Conservation (phyloP, 2,329 filamentous ascomycete genomes). For the Hypoxylon sp. region DNA sequence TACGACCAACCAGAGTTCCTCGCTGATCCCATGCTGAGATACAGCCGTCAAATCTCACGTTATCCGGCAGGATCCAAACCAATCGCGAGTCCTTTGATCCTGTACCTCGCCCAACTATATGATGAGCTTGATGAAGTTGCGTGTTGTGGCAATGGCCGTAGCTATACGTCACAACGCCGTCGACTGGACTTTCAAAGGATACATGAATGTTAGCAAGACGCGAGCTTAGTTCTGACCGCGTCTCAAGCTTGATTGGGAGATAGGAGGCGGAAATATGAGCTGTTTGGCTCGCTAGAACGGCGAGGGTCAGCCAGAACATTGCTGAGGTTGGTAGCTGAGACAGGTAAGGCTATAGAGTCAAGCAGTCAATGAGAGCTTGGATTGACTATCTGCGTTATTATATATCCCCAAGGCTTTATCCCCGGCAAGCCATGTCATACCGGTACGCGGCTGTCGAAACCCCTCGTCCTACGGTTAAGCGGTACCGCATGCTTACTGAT, state of each 20-base stretch:
- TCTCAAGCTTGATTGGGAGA: slow-evolving; percentile 53
- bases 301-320: slow-evolving; percentile 37
- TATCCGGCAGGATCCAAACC: slow-evolving; percentile 53
- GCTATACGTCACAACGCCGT: slow-evolving; percentile 50
- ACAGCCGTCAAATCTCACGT: slow-evolving; percentile 53
- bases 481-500: slow-evolving; percentile 21
- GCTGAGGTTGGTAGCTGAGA: background rate
- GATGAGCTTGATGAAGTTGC: slow-evolving; percentile 44
- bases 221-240: slow-evolving; percentile 51
- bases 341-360: slow-evolving; percentile 1
- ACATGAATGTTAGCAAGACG: slow-evolving; percentile 54
- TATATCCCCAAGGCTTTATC: slow-evolving; percentile 22
- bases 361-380: slow-evolving; percentile 12
- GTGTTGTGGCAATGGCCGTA: slow-evolving; percentile 51
- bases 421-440: slow-evolving; percentile 7
- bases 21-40: slow-evolving; percentile 56
- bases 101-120: slow-evolving; percentile 44
- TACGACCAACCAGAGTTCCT: slow-evolving; percentile 53
- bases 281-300: slow-evolving; percentile 29
- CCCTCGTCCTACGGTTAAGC: background rate
- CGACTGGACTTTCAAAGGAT: slow-evolving; percentile 42
- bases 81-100: slow-evolving; percentile 47
- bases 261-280: slow-evolving; percentile 17
- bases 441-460: background rate
- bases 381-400: slow-evolving; percentile 13